Percentiles rank a stretch among this genome's conserved stretches.
phyloP scores from a whole-genome alignment of 2,329 filamentous ascomycete genomes.

The Chalara sp. region DNA sequence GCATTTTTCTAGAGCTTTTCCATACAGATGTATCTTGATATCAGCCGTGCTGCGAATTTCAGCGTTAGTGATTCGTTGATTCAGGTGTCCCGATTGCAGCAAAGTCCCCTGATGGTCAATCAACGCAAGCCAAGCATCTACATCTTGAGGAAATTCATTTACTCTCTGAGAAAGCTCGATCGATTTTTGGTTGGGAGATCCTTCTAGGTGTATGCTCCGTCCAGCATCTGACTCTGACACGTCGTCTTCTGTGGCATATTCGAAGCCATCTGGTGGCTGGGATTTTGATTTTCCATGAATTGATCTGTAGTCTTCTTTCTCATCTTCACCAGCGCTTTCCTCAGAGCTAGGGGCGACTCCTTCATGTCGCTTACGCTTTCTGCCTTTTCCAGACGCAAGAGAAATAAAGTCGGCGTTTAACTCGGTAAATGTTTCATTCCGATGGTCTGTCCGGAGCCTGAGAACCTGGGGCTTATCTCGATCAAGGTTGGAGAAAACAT shows the following conservation, averaged over 20 bases:
- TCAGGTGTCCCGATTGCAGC: conserved; percentile 42
- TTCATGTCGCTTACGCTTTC: conserved; percentile 22
- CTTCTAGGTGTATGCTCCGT: conserved; percentile 29
- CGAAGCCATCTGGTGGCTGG: conserved; percentile 28
- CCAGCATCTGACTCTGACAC: conserved; percentile 32
- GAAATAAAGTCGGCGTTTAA: conserved; percentile 40
- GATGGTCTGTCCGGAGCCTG: conserved; percentile 30
- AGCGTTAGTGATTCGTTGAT: conserved; percentile 44
- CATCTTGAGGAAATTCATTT: conserved; percentile 58
- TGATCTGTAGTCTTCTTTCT: conserved; percentile 52
- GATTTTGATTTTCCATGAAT: conserved; percentile 57
- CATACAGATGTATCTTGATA: conserved; percentile 72
- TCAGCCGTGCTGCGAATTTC: conserved; percentile 67
- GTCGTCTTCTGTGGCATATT: conserved; percentile 39
- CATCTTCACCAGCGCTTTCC: conserved; percentile 29
- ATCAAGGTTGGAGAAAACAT: conserved; percentile 38
- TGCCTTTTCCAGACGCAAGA: conserved; percentile 29
- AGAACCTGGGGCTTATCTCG: conserved; percentile 34
- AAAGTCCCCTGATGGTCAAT: conserved; percentile 70
- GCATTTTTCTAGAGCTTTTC: conserved; percentile 63
- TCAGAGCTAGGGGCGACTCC: conserved; percentile 33
- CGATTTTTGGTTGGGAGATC: conserved; percentile 46
- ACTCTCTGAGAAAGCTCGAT: conserved; percentile 57
- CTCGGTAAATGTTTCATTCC: conserved; percentile 14
- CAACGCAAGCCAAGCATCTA: conserved; percentile 70